Percentiles rank a stretch among this genome's conserved stretches.
phyloP scores from a whole-genome alignment of 2,329 filamentous ascomycete species.

The Byssothecium circinans region DNA sequence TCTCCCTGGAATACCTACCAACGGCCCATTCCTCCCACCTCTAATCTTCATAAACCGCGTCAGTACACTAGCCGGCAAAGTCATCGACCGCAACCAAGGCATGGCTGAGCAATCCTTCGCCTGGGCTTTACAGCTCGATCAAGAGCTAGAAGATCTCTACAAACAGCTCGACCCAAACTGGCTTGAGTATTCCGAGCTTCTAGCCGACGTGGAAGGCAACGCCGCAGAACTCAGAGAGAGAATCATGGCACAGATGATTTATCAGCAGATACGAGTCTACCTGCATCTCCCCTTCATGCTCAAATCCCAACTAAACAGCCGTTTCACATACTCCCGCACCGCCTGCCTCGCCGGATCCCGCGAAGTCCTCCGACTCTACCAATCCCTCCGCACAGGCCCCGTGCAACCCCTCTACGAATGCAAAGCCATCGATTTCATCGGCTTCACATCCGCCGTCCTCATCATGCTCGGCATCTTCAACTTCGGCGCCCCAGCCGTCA shows the following conservation, averaged over 20 bases:
- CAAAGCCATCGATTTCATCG: conserved; percentile 52
- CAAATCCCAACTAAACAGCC: conserved; percentile 40
- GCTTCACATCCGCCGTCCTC: conserved; percentile 50
- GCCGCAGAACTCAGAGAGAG: conserved; percentile 42
- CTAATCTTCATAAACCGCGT: conserved; percentile 39
- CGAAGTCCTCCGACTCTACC: conserved; percentile 46
- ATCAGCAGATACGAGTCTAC: conserved; percentile 49
- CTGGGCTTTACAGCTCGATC: conserved; percentile 47
- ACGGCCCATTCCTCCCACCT: conserved; percentile 32
- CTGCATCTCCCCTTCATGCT: conserved; percentile 52
- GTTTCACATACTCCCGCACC: conserved; percentile 44
- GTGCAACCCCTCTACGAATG: conserved; percentile 48
- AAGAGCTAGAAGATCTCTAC: conserved; percentile 46
- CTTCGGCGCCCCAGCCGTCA: conserved; percentile 22
- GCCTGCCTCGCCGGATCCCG: conserved; percentile 47
- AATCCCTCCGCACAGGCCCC: conserved; percentile 39
- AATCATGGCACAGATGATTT: conserved; percentile 48
- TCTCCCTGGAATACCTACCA: conserved; percentile 25
- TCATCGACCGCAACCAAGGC: conserved; percentile 49
- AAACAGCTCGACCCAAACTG: conserved; percentile 43
- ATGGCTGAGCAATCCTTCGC: conserved; percentile 39
- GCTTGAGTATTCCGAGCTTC: conserved; percentile 40
- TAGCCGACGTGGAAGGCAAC: conserved; percentile 32
- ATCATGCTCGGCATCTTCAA: conserved; percentile 48
- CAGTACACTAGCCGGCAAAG: conserved; percentile 45